Percentiles rank a stretch among this genome's conserved stretches.
These are phyloP conservation scores for Rhodamnia rubescens DNA, from an alignment of 345 rosid species.

Conservation along the genomic window DNA sequence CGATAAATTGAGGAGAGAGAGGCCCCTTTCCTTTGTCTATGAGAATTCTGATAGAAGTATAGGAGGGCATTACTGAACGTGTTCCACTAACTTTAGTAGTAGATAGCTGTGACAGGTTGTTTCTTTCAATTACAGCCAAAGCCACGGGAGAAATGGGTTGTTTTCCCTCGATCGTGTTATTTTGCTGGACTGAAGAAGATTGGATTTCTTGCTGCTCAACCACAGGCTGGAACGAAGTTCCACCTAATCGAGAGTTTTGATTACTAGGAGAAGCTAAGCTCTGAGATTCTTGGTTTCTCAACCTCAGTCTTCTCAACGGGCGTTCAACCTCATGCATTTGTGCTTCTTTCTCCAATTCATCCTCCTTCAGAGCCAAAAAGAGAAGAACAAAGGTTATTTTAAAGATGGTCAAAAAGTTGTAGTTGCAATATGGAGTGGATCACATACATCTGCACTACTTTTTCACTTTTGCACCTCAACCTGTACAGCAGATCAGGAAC, in stretches of 20 bases:
- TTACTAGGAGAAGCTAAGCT: conserved; percentile 7
- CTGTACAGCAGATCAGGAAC: conserved; percentile 13
- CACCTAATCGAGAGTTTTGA: conserved; percentile 10
- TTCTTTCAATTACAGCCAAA: neutral
- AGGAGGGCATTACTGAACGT: neutral
- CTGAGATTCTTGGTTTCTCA: conserved; percentile 33
- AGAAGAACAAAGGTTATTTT: neutral
- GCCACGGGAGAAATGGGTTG: neutral
- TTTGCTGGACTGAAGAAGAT: neutral
- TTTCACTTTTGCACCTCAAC: conserved; percentile 22
- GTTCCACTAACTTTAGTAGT: neutral
- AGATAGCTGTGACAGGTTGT: neutral
- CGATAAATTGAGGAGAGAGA: conserved; percentile 15
- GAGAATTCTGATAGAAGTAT: neutral
- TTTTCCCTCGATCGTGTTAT: conserved; percentile 4
- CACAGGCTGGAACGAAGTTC: conserved; percentile 12
- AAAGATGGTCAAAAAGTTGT: neutral
- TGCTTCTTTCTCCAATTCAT: conserved; percentile 26
- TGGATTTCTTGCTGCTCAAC: conserved; percentile 21
- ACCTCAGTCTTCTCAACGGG: conserved; percentile 67
- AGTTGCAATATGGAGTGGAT: neutral
- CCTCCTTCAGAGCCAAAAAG: conserved; percentile 17
- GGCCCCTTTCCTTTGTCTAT: conserved; percentile 39
- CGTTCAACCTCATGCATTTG: conserved; percentile 27
- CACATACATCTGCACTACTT: conserved; percentile 24